Percentiles rank a stretch among this genome's conserved stretches.
These are phyloP conservation scores for Rasamsonia emersonii DNA, from an alignment of 2,329 filamentous ascomycete genomes.

Conservation along the genomic window DNA sequence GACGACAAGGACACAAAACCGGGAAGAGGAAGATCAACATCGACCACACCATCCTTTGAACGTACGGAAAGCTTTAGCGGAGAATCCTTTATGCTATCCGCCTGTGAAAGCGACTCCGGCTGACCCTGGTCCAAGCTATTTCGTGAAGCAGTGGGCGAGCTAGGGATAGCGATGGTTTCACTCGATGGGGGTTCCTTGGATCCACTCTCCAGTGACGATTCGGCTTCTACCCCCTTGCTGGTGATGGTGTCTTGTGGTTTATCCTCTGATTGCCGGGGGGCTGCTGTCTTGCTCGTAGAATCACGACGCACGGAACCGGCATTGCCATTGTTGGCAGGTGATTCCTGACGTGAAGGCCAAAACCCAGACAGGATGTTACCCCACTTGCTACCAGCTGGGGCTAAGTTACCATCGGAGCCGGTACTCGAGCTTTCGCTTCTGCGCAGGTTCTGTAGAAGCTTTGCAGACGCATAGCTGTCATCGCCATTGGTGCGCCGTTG, in stretches of 20 bases:
- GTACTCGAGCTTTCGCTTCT: slow-evolving; percentile 43
- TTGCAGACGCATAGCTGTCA: slow-evolving; percentile 45
- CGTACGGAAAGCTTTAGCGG: slow-evolving; percentile 48
- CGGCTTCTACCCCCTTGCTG: no score
- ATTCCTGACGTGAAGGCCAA: slow-evolving; percentile 44
- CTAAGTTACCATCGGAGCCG: slow-evolving; percentile 38
- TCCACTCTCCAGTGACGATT: no score
- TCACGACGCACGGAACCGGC: slow-evolving; percentile 3
- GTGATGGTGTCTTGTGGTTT: no score
- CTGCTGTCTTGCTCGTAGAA: slow-evolving; percentile 3
- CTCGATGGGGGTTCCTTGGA: slow-evolving; percentile 16
- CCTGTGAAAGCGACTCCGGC: slow-evolving; percentile 20
- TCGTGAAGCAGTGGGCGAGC: slow-evolving; percentile 13
- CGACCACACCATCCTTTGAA: slow-evolving; percentile 51
- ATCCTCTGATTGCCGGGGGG: slow-evolving; percentile 27
- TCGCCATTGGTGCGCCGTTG: slow-evolving; percentile 24
- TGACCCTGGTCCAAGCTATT: slow-evolving; percentile 15
- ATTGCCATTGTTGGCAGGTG: slow-evolving; percentile 20
- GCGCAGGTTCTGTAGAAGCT: slow-evolving; percentile 45
- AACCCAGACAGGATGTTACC: slow-evolving; percentile 48
- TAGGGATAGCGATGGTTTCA: slow-evolving; percentile 29
- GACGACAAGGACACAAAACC: slow-evolving; percentile 41
- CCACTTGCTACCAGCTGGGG: slow-evolving; percentile 43
- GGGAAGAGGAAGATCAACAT: slow-evolving; percentile 50
- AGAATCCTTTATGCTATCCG: slow-evolving; percentile 31